Percentiles rank a stretch among this genome's conserved stretches.
Conservation (phyloP, 2,329 filamentous ascomycete species). For the Laburnicola sp. region DNA sequence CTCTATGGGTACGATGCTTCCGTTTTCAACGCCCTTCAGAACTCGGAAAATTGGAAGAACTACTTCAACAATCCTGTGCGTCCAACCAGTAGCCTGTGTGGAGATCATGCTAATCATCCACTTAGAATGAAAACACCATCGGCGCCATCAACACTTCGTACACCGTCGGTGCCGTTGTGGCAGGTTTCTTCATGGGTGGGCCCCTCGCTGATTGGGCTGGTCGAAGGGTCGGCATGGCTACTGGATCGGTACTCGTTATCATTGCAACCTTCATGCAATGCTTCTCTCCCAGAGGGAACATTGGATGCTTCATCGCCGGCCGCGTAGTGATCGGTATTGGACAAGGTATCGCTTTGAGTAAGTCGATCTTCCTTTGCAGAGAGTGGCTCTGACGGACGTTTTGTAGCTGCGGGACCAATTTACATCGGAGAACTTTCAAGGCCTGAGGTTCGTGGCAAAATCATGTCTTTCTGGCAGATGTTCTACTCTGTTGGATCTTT, state of each 20-base stretch:
- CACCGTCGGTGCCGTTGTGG: constrained; percentile 71
- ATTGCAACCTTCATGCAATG: constrained; percentile 70
- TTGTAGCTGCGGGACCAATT: constrained; percentile 64
- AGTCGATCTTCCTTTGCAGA: constrained; percentile 17
- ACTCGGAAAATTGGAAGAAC: constrained; percentile 66
- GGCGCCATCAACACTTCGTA: too few species aligned
- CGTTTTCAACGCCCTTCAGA: constrained; percentile 73
- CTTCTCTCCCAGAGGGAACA: constrained; percentile 60
- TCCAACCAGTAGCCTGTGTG: background rate
- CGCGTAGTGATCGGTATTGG: constrained; percentile 70
- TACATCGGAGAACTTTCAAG: constrained; percentile 72
- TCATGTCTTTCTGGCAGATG: constrained; percentile 72
- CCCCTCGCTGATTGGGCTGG: constrained; percentile 65
- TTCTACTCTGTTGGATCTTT: too few species aligned
- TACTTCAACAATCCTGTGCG: constrained; percentile 60
- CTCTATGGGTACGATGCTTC: constrained; percentile 75
- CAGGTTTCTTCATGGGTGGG: constrained; percentile 70
- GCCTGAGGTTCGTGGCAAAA: constrained; percentile 64
- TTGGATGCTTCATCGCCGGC: constrained; percentile 69
- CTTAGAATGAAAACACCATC: too few species aligned
- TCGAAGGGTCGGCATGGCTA: constrained; percentile 66
- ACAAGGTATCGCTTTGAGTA: constrained; percentile 68
- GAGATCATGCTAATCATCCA: too few species aligned
- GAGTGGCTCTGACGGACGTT: constrained; percentile 5
- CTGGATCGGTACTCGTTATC: constrained; percentile 67